Evolutionary conservation across 768 basidiomycete species (phyloP), one percentile per base, ranked within the genome.

Genomic region (Pleurotus salmoneostramineus): DNA sequence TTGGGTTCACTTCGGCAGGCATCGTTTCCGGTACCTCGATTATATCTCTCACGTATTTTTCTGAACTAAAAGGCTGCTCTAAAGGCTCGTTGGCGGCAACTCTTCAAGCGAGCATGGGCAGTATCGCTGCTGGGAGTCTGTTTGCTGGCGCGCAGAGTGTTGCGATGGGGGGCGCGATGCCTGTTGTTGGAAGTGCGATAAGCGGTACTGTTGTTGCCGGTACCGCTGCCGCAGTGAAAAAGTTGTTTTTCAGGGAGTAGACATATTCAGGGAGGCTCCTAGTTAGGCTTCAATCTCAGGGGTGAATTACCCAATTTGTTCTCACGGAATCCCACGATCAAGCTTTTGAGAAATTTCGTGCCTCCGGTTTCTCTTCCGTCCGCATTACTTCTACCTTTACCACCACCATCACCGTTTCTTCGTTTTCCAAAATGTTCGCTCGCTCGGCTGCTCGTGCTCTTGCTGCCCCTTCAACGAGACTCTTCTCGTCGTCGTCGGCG

Each of bases 401-500:
- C 59, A 56, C 64, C 52, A 60, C 66, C 58, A 64, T 59, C 59
- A 66, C 58, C 62, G 58, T 57, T 57, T 58, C 33, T 56, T 50
- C 43, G 61, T 45, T 45, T 50, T 58, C 56, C 50, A 67, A 67
- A 62, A 92, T 93, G 91, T 74, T 91, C 63, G 69, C 85, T 64
- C 89, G 83, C 66, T 71, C 83, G 56, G 83, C 83, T 66, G 69
- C 78, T 69, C 87, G 87, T 64, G 67, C 81, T 44, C 68, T 89
- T 65, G 69, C 81, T 56, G 67, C 76, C 56, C 73, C 79, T 48
- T 80, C 80, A 37, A 70, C 84, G 60, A 85, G 89, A 68, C 75
- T 81, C 56, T 93, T 94, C 79, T 92, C 90, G 48, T 86, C 91
- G 31, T 87, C 88, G 21, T 77, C 83, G 27, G 69, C 85, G 46